phyloP scores from a whole-genome alignment of 2,329 filamentous ascomycete species.

The Raffaelea ambrosiae region DNA sequence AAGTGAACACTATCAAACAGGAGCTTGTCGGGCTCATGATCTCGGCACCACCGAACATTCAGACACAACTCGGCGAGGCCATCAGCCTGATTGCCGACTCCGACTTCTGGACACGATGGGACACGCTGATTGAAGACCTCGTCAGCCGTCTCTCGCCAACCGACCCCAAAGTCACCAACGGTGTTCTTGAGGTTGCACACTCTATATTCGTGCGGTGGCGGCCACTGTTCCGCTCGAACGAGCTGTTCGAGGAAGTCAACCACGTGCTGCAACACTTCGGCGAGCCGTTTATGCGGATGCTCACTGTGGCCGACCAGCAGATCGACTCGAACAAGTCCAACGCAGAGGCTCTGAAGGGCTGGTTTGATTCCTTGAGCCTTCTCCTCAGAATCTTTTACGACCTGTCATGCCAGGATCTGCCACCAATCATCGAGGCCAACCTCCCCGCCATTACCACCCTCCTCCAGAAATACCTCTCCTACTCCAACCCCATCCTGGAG shows the following conservation, averaged over 20 bases:
- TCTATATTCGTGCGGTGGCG: conserved; percentile 97
- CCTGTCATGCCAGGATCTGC: conserved; percentile 93
- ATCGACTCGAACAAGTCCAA: conserved; percentile 71
- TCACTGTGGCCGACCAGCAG: conserved; percentile 64
- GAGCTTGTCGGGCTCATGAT: conserved; percentile 98
- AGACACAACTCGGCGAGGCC: conserved; percentile 89
- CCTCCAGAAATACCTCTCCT: conserved; percentile 87
- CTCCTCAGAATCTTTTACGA: conserved; percentile 92
- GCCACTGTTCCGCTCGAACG: conserved; percentile 86
- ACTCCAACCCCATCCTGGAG: conserved; percentile 69
- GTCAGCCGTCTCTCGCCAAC: conserved; percentile 76
- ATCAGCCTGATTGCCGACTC: conserved; percentile 97
- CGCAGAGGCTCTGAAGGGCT: conserved; percentile 63
- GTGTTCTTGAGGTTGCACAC: conserved; percentile 92
- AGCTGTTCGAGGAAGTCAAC: conserved; percentile 90
- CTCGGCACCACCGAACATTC: conserved; percentile 74
- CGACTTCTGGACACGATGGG: conserved; percentile 94
- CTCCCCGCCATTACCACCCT: conserved; percentile 67
- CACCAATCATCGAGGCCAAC: conserved; percentile 89
- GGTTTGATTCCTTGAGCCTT: conserved; percentile 79
- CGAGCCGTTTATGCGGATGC: conserved; percentile 69
- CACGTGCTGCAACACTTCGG: conserved; percentile 86
- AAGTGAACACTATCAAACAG: conserved; percentile 85
- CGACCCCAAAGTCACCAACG: conserved; percentile 80
- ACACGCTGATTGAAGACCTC: conserved; percentile 78